Percentiles rank a stretch among this genome's conserved stretches.
phyloP scores from a whole-genome alignment of 768 basidiomycete genomes.

The Ephemerocybe angulata region DNA sequence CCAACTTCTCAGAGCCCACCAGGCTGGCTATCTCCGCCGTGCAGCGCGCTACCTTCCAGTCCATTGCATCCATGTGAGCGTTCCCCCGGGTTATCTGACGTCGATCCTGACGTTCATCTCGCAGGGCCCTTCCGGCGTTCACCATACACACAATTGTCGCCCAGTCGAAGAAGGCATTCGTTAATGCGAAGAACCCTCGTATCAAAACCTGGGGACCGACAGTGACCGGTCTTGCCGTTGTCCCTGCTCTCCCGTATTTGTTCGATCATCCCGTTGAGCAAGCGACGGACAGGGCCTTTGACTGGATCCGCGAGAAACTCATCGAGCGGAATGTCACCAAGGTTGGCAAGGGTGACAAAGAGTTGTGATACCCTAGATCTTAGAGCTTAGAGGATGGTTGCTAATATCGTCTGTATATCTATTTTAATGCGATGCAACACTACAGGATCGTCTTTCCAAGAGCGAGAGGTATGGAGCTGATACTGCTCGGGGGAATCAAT shows the following conservation, averaged over 20 bases:
- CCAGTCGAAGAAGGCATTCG: conserved; percentile 67
- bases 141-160: conserved; percentile 83
- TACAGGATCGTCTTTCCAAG: conserved; percentile 49
- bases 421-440: conserved; percentile 9
- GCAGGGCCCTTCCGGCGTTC: conserved; percentile 76
- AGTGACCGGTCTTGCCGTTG: conserved; percentile 64
- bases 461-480: conserved; percentile 77
- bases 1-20: conserved; percentile 65
- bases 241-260: conserved; percentile 70
- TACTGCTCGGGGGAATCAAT: conserved; percentile 88
- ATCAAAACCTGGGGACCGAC: conserved; percentile 76
- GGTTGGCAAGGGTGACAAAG: conserved; percentile 17
- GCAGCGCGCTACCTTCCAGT: conserved; percentile 77
- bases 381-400: conserved; percentile 1
- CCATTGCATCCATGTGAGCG: conserved; percentile 74
- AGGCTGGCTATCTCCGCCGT: conserved; percentile 67
- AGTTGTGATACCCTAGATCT: conserved; percentile 23
- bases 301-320: conserved; percentile 61
- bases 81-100: conserved; percentile 8
- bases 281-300: conserved; percentile 62
- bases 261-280: conserved; percentile 80
- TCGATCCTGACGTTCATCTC: conserved; percentile 5
- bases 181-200: conserved; percentile 51
- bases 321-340: conserved; percentile 32
- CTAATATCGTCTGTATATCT: background rate